Percentiles rank a stretch among this genome's conserved stretches.
Conservation (phyloP, 805 yeast genomes). For the Barnettozyma botsteinii region DNA sequence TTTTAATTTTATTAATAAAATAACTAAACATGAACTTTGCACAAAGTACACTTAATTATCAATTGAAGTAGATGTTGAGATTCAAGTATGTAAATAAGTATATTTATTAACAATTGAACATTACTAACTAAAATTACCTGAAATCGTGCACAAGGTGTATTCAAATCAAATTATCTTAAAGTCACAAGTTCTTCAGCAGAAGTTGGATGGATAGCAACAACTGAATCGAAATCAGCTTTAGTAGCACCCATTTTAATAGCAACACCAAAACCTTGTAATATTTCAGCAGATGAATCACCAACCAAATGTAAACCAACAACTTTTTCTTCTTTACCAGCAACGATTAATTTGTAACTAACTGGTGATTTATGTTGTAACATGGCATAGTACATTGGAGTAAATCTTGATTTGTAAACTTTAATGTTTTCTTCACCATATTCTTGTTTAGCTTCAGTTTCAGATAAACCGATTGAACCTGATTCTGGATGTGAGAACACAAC, state of each 20-base stretch:
- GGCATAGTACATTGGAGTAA: slow-evolving; percentile 91
- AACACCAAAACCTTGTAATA: slow-evolving; percentile 96
- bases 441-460: slow-evolving; percentile 70
- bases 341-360: slow-evolving; percentile 77
- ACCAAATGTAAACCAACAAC: slow-evolving; percentile 93
- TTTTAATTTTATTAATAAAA: no score
- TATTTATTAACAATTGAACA: no score
- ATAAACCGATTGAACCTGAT: slow-evolving; percentile 88
- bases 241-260: slow-evolving; percentile 99
- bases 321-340: slow-evolving; percentile 77
- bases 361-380: slow-evolving; percentile 76
- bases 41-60: no score
- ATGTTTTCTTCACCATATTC: slow-evolving; percentile 76
- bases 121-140: no score
- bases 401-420: slow-evolving; percentile 76
- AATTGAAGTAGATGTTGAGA: no score
- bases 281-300: slow-evolving; percentile 89
- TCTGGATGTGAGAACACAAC: slow-evolving; percentile 99
- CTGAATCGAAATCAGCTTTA: slow-evolving; percentile 86
- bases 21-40: no score
- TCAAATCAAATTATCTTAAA: slow-evolving; percentile 25
- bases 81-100: no score
- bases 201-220: slow-evolving; percentile 98
- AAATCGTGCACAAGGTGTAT: no score
- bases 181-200: slow-evolving; percentile 98